A percentile compares a stretch with the other conserved stretches of the same genome.
Conservation (phyloP, 2,329 filamentous ascomycete genomes). For the Hymenoscyphus repandus region DNA sequence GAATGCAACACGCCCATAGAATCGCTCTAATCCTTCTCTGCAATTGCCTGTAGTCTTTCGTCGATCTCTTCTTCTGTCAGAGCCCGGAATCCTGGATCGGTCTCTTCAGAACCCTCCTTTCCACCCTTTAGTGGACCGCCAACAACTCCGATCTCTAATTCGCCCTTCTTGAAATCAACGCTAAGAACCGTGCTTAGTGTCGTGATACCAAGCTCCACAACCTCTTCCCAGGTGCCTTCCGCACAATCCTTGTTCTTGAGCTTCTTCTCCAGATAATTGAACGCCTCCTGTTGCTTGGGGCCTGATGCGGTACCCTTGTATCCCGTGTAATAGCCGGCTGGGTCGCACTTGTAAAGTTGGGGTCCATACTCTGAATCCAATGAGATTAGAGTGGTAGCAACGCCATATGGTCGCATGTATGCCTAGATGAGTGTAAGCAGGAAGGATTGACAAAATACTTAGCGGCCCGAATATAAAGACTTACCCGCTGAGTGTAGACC, state of each 20-base stretch:
- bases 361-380: conserved; percentile 89
- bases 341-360: conserved; percentile 97
- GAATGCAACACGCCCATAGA: background rate
- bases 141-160: conserved; percentile 96
- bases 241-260: conserved; percentile 97
- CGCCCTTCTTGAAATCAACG: conserved; percentile 99
- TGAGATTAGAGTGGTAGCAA: conserved; percentile 91
- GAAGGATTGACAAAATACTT: conserved; percentile 28
- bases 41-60: conserved; percentile 94
- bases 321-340: conserved; percentile 94
- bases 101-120: conserved; percentile 57
- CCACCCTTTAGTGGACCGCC: conserved; percentile 81
- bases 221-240: conserved; percentile 91
- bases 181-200: conserved; percentile 93
- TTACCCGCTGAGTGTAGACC: conserved; percentile 94
- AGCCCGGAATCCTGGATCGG: conserved; percentile 73
- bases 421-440: conserved; percentile 48
- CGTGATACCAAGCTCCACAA: conserved; percentile 93
- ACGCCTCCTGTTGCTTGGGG: conserved; percentile 96
- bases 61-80: conserved; percentile 98
- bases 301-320: conserved; percentile 98
- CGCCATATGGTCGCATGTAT: conserved; percentile 96
- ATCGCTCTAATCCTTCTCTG: conserved; percentile 82
- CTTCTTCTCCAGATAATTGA: conserved; percentile 99
- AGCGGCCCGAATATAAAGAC: conserved; percentile 30